phyloP scores from a whole-genome alignment of 768 basidiomycete species.

The Tricholoma hemisulphureum region DNA sequence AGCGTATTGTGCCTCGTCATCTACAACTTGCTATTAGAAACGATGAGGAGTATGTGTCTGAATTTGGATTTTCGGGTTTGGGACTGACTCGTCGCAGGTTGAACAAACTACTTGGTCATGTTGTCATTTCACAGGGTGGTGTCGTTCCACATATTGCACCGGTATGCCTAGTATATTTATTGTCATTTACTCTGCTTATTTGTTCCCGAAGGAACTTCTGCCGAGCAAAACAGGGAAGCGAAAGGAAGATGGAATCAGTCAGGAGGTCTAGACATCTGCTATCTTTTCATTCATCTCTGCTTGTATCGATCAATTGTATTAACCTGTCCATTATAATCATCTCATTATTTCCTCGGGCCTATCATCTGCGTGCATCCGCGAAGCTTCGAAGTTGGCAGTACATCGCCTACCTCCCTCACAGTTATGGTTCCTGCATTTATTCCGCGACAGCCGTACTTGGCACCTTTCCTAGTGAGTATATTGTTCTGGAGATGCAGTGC shows the following conservation, averaged over 20 bases:
- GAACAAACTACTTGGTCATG: slow-evolving; percentile 76
- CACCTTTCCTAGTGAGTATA: too few species aligned
- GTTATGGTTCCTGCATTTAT: too few species aligned
- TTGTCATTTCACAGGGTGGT: slow-evolving; percentile 85
- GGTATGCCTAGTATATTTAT: slow-evolving; percentile 16
- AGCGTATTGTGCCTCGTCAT: slow-evolving; percentile 93
- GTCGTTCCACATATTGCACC: slow-evolving; percentile 71
- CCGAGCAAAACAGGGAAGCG: slow-evolving; percentile 45
- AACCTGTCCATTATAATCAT: slow-evolving; percentile 15
- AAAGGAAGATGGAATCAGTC: slow-evolving; percentile 44
- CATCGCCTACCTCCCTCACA: too few species aligned
- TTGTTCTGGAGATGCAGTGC: too few species aligned
- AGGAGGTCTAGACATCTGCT: slow-evolving; percentile 41
- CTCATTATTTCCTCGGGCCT: neutral
- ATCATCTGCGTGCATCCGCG: neutral
- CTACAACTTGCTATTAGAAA: slow-evolving; percentile 90
- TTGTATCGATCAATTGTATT: slow-evolving; percentile 28
- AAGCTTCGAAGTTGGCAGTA: too few species aligned
- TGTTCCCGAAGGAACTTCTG: slow-evolving; percentile 33
- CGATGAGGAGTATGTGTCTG: slow-evolving; percentile 68
- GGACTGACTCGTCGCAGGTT: slow-evolving; percentile 35
- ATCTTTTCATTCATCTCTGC: slow-evolving; percentile 12
- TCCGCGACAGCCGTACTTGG: too few species aligned
- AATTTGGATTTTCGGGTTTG: neutral
- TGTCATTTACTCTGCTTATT: neutral